phyloP scores from a whole-genome alignment of 2,329 filamentous ascomycete species.

The Fusarium udum region DNA sequence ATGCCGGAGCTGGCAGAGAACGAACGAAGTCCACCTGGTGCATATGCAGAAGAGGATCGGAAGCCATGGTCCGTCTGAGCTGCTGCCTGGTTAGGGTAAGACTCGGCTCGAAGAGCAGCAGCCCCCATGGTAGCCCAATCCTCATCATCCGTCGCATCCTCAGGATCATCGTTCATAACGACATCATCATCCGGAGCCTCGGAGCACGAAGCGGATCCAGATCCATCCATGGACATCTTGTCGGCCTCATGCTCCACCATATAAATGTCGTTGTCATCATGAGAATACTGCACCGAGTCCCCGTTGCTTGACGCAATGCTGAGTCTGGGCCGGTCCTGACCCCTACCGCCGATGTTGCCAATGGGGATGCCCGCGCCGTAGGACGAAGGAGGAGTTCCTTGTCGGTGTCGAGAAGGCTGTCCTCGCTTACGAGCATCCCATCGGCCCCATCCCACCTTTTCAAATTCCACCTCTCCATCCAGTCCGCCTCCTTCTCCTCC shows the following conservation, averaged over 20 bases:
- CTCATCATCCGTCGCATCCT: slow-evolving; percentile 92
- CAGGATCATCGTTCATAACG: slow-evolving; percentile 77
- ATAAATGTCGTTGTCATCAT: slow-evolving; percentile 69
- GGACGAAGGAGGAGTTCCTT: slow-evolving; percentile 52
- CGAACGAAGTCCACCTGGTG: slow-evolving; percentile 56
- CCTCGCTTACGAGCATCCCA: slow-evolving; percentile 87
- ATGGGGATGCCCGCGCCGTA: slow-evolving; percentile 67
- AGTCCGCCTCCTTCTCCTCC: slow-evolving; percentile 69
- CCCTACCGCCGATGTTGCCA: slow-evolving; percentile 55
- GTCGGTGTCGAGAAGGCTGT: slow-evolving; percentile 62
- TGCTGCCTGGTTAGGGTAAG: slow-evolving; percentile 65
- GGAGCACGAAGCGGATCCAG: slow-evolving; percentile 77
- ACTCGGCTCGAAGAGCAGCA: slow-evolving; percentile 78
- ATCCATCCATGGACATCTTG: slow-evolving; percentile 88
- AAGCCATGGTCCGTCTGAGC: slow-evolving; percentile 63
- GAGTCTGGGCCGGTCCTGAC: slow-evolving; percentile 58
- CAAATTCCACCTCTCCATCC: slow-evolving; percentile 81
- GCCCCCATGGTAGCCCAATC: slow-evolving; percentile 94
- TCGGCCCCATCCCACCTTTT: slow-evolving; percentile 96
- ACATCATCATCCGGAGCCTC: slow-evolving; percentile 76
- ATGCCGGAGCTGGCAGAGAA: slow-evolving; percentile 63
- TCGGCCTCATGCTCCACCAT: slow-evolving; percentile 89
- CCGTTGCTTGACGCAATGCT: slow-evolving; percentile 69
- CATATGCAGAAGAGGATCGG: slow-evolving; percentile 58
- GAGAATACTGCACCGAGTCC: slow-evolving; percentile 79